Percentiles rank a stretch among this genome's conserved stretches.
Evolutionary conservation across 768 basidiomycete species (phyloP).

Genomic region (Psilocybe azurescens): DNA sequence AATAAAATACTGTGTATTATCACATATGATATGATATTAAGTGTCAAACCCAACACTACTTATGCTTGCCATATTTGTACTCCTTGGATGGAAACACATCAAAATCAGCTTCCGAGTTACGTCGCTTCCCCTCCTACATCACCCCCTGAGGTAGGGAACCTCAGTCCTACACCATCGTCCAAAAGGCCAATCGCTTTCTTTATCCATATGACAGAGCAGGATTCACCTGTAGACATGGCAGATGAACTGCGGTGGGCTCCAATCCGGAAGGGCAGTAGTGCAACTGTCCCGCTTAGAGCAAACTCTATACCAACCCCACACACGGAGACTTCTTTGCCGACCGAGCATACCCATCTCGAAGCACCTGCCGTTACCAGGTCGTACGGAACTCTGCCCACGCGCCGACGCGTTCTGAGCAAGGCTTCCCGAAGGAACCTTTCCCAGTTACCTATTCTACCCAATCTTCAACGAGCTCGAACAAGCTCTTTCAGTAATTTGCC

Average conservation of each 20-base stretch:
- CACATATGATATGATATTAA: too few relatives aligned
- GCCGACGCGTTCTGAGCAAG: constrained; percentile 32
- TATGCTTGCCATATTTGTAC: not conserved
- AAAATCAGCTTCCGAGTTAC: not conserved
- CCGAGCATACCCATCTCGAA: constrained; percentile 22
- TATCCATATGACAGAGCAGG: not conserved
- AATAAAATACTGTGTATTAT: too few relatives aligned
- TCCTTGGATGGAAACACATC: not conserved
- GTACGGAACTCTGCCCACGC: constrained; percentile 63
- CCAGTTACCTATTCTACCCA: constrained; percentile 38
- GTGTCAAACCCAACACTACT: too few relatives aligned
- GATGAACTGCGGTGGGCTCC: constrained; percentile 3
- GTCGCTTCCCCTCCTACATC: not conserved
- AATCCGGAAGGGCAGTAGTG: constrained; percentile 11
- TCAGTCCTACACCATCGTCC: not conserved
- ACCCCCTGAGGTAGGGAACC: not conserved
- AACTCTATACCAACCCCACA: constrained; percentile 3
- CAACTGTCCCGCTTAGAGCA: constrained; percentile 13
- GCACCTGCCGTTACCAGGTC: constrained; percentile 26
- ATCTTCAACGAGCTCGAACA: constrained; percentile 34
- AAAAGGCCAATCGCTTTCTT: not conserved
- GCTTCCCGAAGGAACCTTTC: constrained; percentile 41
- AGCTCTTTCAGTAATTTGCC: constrained; percentile 40
- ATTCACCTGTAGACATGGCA: not conserved
- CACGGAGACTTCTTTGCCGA: constrained; percentile 10